A percentile compares a stretch with the other conserved stretches of the same genome.
Conservation (phyloP, 495 filamentous ascomycete species). For the Xanthoparmelia taractica region DNA sequence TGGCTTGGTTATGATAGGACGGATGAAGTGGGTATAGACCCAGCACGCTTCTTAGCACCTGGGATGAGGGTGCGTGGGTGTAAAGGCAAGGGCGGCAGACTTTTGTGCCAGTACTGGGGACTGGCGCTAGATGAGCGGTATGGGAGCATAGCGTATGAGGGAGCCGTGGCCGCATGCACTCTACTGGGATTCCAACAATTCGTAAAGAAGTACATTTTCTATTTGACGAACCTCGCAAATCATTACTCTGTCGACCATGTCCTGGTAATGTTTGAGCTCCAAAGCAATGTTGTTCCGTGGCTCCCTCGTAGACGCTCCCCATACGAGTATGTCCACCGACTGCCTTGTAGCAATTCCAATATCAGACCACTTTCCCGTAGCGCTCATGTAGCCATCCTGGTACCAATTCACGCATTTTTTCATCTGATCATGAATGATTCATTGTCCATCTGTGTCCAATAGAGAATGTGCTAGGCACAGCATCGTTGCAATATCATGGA, state of each 20-base stretch:
- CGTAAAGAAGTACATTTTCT: background rate
- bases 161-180: conserved; percentile 38
- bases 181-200: conserved; percentile 17
- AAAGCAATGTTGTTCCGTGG: conserved; percentile 10
- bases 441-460: conserved; percentile 29
- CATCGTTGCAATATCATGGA: conserved; percentile 44
- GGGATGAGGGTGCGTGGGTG: conserved; percentile 37
- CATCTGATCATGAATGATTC: conserved; percentile 30
- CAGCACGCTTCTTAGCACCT: conserved; percentile 38
- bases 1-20: conserved; percentile 6
- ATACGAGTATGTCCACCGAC: conserved; percentile 34
- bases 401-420: conserved; percentile 36
- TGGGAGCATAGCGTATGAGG: conserved; percentile 40
- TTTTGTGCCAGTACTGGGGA: conserved; percentile 24
- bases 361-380: conserved; percentile 35
- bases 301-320: conserved; percentile 23
- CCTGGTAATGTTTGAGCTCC: conserved; percentile 15
- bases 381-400: conserved; percentile 34
- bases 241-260: conserved; percentile 16
- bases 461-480: conserved; percentile 40
- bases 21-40: conserved; percentile 34
- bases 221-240: background rate
- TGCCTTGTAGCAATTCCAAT: conserved; percentile 34
- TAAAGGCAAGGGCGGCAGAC: conserved; percentile 28
- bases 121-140: conserved; percentile 32